Evolutionary conservation across 805 yeast species (phyloP).

Genomic region (Hanseniaspora taiwanica): DNA sequence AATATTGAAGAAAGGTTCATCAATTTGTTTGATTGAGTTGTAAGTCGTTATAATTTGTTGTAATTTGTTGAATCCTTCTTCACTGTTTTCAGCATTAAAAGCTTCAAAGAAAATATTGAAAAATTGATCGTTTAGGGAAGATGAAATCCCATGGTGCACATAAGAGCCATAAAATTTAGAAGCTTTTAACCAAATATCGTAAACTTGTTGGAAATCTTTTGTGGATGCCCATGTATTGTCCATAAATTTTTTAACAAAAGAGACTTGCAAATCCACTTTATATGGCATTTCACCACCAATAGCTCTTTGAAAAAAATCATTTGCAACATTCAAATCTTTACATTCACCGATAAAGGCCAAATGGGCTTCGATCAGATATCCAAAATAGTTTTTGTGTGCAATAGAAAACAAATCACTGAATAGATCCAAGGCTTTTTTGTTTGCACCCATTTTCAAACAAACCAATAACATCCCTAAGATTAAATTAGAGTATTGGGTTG

Average conservation of each 20-base stretch:
- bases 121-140: slow-evolving; percentile 57
- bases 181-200: slow-evolving; percentile 50
- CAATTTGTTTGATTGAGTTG: slow-evolving; percentile 43
- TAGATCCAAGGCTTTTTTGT: slow-evolving; percentile 48
- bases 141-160: slow-evolving; percentile 54
- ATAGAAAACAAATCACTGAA: slow-evolving; percentile 42
- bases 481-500: slow-evolving; percentile 28
- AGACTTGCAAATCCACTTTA: slow-evolving; percentile 55
- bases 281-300: slow-evolving; percentile 61
- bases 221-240: slow-evolving; percentile 46
- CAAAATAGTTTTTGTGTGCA: slow-evolving; percentile 33
- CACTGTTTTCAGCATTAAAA: slow-evolving; percentile 20
- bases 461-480: slow-evolving; percentile 64
- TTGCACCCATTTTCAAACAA: slow-evolving; percentile 50
- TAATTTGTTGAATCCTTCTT: slow-evolving; percentile 43
- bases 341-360: slow-evolving; percentile 67
- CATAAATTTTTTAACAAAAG: slow-evolving; percentile 53
- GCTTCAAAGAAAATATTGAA: slow-evolving; percentile 53
- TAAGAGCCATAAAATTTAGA: slow-evolving; percentile 44
- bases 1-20: slow-evolving; percentile 74
- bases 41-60: slow-evolving; percentile 43
- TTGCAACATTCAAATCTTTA: slow-evolving; percentile 57
- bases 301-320: slow-evolving; percentile 63
- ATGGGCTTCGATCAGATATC: slow-evolving; percentile 60
- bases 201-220: slow-evolving; percentile 43